A percentile compares a stretch with the other conserved stretches of the same genome.
Conservation (phyloP, 2,329 filamentous ascomycete genomes). For the Ambrosiella cleistominuta region DNA sequence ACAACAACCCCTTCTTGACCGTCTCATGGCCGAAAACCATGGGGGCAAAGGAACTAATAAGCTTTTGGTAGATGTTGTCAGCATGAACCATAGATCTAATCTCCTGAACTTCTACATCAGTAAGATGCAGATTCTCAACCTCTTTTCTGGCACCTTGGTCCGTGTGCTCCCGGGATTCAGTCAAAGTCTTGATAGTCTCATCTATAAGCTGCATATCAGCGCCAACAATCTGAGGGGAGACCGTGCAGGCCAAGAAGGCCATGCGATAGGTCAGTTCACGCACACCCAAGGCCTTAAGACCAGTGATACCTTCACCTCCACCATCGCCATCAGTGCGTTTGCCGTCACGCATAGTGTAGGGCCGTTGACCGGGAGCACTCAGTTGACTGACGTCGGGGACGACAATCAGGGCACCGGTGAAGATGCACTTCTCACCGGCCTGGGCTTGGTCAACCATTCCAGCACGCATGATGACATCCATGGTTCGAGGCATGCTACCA, state of each 20-base stretch:
- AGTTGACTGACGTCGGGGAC: constrained; percentile 94
- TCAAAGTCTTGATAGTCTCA: constrained; percentile 28
- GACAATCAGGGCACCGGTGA: constrained; percentile 89
- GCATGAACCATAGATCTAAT: constrained; percentile 85
- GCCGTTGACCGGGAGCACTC: constrained; percentile 67
- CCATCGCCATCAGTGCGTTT: constrained; percentile 61
- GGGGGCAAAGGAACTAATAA: constrained; percentile 86
- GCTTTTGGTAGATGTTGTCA: constrained; percentile 80
- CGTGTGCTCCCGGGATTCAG: constrained; percentile 25
- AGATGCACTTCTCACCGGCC: constrained; percentile 95
- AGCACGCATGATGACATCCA: constrained; percentile 89
- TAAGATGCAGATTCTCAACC: constrained; percentile 20
- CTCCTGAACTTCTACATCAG: constrained; percentile 77
- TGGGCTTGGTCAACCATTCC: constrained; percentile 97
- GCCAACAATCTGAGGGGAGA: constrained; percentile 53
- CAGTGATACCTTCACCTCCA: constrained; percentile 69
- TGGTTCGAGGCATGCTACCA: constrained; percentile 93
- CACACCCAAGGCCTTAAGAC: constrained; percentile 82
- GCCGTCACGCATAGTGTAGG: constrained; percentile 72
- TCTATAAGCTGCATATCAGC: constrained; percentile 43
- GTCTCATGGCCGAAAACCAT: constrained; percentile 96
- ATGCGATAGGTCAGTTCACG: constrained; percentile 88
- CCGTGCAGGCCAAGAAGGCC: constrained; percentile 95
- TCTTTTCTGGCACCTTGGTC: constrained; percentile 1
- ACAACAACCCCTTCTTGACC: constrained; percentile 87